Evolutionary conservation across 768 basidiomycete genomes (phyloP), one percentile per base, ranked within the genome.

Genomic region (Kwoniella dendrophila): DNA sequence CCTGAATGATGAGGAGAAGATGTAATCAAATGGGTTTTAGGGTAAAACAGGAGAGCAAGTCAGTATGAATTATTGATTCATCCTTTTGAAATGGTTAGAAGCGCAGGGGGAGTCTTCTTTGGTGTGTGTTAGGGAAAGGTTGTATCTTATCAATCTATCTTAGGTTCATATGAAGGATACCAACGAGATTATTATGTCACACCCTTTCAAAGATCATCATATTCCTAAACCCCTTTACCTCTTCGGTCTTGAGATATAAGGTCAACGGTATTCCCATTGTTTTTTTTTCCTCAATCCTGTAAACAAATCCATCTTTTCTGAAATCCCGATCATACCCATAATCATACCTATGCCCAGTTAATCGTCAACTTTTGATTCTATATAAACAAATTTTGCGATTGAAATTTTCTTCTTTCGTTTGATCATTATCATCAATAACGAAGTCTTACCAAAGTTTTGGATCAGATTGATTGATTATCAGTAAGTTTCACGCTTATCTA

Each of bases 311-410:
- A 24, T 11, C 43, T 11, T 4, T 5, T n/a, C 18, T 20, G n/a
- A 44, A 44, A 44, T 44, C 43, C 43, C 43, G 43, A 44, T 44
- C 43, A 18, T 18, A 44, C 43, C 43, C 43, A 44, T 44, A n/a
- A n/a, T n/a, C n/a, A n/a, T n/a, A n/a, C n/a, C n/a, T n/a, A n/a
- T n/a, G n/a, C n/a, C n/a, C n/a, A n/a, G n/a, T n/a, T n/a, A n/a
- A n/a, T 24, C n/a, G 43, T 40, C 38, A 0, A 22, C 24, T 3
- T 44, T 44, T 14, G n/a, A 14, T 14, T n/a, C 38, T 44, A 44
- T 44, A 44, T 22, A 44, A 0, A 44, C n/a, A 44, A 18, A 44
- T 0, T 1, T n/a, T n/a, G 43, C n/a, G 14, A 44, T 44, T 44
- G 43, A 44, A 44, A 44, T n/a, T 44, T 44, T 44, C 43, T 1